Evolutionary conservation across 2,329 filamentous ascomycete species (phyloP).

Genomic region (Rutstroemia sydowiana): DNA sequence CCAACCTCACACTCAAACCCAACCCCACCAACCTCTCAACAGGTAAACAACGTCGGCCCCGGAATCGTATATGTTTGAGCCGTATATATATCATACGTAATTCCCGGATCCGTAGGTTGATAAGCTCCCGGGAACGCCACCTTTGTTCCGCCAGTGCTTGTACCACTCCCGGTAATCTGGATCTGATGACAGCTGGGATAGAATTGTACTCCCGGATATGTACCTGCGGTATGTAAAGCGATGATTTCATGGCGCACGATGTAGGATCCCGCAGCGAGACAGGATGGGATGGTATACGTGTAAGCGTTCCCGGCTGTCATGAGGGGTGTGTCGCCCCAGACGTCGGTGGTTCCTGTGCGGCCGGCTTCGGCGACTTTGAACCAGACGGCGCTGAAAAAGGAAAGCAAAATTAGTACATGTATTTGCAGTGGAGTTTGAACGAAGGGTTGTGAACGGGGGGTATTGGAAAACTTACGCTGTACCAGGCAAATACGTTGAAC

Average conservation of each 20-base stretch:
- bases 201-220: constrained; percentile 22
- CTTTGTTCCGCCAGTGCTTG: constrained; percentile 32
- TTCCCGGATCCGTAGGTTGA: constrained; percentile 36
- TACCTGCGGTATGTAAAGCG: constrained; percentile 41
- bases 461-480: constrained; percentile 28
- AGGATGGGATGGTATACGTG: constrained; percentile 43
- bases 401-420: background rate
- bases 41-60: constrained; percentile 33
- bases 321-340: constrained; percentile 25
- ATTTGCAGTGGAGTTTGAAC: rapidly evolving
- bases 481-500: constrained; percentile 42
- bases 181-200: constrained; percentile 35
- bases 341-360: constrained; percentile 14
- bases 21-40: constrained; percentile 7
- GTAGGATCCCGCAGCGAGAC: constrained; percentile 47
- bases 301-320: constrained; percentile 35
- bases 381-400: constrained; percentile 12
- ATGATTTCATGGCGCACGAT: constrained; percentile 45
- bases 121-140: constrained; percentile 44
- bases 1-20: too few species aligned
- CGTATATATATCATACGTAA: constrained; percentile 31
- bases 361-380: constrained; percentile 43
- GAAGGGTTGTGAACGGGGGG: too few species aligned
- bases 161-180: constrained; percentile 39
- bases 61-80: constrained; percentile 37